Percentiles rank a stretch among this genome's conserved stretches.
phyloP scores from a whole-genome alignment of 1,284 basidiomycete genomes.

The Leccinum fallax region DNA sequence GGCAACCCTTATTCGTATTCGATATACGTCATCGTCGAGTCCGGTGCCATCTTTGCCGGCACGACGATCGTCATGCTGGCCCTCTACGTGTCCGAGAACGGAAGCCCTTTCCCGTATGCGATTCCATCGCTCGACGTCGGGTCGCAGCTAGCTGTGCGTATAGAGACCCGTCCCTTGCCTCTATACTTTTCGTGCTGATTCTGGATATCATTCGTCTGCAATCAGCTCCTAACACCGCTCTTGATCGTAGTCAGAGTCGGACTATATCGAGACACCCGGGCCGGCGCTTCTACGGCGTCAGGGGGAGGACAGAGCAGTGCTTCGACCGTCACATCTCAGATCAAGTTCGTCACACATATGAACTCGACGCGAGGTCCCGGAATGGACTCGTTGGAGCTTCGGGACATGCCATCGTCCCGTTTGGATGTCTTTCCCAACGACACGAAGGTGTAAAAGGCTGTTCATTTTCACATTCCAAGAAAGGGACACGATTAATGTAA shows the following conservation, averaged over 20 bases:
- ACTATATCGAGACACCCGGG: constrained; percentile 6
- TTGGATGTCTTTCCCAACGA: background rate
- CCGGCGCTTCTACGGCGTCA: background rate
- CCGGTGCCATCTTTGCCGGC: constrained; percentile 19
- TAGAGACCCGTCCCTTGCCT: background rate
- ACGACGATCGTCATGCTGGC: constrained; percentile 19
- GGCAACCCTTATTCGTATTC: constrained; percentile 17
- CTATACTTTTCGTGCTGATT: background rate
- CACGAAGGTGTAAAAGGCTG: constrained; percentile 4
- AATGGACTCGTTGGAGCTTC: background rate
- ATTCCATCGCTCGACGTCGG: constrained; percentile 19
- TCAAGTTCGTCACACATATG: background rate
- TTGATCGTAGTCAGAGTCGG: constrained; percentile 21
- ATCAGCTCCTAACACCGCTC: constrained; percentile 18
- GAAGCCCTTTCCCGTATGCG: constrained; percentile 18
- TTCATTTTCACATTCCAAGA: background rate
- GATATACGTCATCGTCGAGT: constrained; percentile 19
- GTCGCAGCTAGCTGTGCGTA: constrained; percentile 20
- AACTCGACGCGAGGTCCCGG: background rate
- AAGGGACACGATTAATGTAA: background rate
- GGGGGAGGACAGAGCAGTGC: background rate
- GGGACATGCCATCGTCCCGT: background rate
- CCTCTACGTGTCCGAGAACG: constrained; percentile 13
- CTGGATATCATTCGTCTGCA: background rate
- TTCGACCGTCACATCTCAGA: background rate